Conservation (phyloP, 2,329 filamentous ascomycete species). For the Pseudogymnoascus destructans region DNA sequence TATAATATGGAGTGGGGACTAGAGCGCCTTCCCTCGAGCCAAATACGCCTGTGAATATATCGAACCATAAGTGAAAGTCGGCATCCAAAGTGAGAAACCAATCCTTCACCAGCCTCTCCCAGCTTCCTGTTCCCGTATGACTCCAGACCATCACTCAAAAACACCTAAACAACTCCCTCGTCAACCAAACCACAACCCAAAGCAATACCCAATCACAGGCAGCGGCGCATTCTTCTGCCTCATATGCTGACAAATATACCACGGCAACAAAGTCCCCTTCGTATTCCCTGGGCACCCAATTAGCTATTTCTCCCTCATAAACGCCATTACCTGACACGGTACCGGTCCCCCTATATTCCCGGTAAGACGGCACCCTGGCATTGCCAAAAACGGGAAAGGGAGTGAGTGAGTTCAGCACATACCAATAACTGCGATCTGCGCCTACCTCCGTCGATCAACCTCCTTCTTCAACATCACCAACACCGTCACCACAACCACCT, state of each 20-base stretch:
- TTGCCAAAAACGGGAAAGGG: not conserved
- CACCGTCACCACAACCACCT: constrained; percentile 42
- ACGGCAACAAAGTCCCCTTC: not conserved
- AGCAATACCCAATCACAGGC: not conserved
- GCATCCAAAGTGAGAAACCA: not conserved
- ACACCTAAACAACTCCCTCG: too few relatives aligned
- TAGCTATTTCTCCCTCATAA: not conserved
- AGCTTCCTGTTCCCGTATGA: not conserved
- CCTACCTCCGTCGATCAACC: constrained; percentile 33
- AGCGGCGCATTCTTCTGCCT: not conserved
- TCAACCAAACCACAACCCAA: not conserved
- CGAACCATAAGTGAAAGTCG: not conserved
- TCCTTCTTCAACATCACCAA: constrained; percentile 54
- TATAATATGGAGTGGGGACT: not conserved
- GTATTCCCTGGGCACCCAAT: not conserved
- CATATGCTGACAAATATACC: not conserved
- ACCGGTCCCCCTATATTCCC: not conserved
- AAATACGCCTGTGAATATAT: not conserved
- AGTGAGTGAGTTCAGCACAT: not conserved
- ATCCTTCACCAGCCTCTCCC: not conserved
- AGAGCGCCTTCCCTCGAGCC: not conserved
- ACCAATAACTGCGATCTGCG: not conserved
- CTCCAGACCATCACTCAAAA: not conserved
- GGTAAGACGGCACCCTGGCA: not conserved
- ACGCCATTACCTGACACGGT: not conserved